phyloP scores from a whole-genome alignment of 352 stramenopile species.

The Vaucheria bursata region DNA sequence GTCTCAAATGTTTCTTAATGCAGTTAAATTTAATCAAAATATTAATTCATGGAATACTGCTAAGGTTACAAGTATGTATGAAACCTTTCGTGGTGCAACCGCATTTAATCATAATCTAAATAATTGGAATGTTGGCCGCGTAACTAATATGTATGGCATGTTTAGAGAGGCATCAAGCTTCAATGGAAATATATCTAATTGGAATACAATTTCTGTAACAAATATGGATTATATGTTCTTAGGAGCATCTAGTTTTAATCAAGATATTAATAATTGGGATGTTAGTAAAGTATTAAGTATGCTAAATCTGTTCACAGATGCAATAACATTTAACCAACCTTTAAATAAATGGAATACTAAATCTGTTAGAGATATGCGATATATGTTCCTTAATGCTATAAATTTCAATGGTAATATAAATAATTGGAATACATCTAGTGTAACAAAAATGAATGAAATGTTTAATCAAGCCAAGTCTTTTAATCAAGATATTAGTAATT shows the following conservation, averaged over 20 bases:
- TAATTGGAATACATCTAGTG: conserved; percentile 11
- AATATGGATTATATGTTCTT: conserved; percentile 7
- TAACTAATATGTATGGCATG: not conserved
- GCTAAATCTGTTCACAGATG: conserved; percentile 1
- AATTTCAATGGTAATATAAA: conserved; percentile 5
- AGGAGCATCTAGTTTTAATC: conserved; percentile 6
- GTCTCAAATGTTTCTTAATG: not conserved
- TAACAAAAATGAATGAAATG: conserved; percentile 4
- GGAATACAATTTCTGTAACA: conserved; percentile 7
- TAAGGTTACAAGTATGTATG: not conserved
- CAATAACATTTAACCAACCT: conserved; percentile 1
- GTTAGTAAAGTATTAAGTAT: not conserved
- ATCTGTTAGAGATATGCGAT: not conserved
- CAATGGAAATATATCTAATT: conserved; percentile 18
- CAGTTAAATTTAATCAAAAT: not conserved
- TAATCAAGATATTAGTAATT: conserved; percentile 8
- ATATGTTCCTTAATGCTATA: not conserved
- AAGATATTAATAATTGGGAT: conserved; percentile 12
- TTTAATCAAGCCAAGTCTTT: conserved; percentile 1
- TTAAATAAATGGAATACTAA: conserved; percentile 9
- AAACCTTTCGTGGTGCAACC: not conserved
- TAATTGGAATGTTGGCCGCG: not conserved
- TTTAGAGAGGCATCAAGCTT: not conserved
- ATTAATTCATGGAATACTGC: not conserved
- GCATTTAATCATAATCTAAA: not conserved